A percentile compares a stretch with the other conserved stretches of the same genome.
These are phyloP conservation scores for Pseudocercospora vitis DNA, from an alignment of 2,329 filamentous ascomycete species.

Conservation along the genomic window DNA sequence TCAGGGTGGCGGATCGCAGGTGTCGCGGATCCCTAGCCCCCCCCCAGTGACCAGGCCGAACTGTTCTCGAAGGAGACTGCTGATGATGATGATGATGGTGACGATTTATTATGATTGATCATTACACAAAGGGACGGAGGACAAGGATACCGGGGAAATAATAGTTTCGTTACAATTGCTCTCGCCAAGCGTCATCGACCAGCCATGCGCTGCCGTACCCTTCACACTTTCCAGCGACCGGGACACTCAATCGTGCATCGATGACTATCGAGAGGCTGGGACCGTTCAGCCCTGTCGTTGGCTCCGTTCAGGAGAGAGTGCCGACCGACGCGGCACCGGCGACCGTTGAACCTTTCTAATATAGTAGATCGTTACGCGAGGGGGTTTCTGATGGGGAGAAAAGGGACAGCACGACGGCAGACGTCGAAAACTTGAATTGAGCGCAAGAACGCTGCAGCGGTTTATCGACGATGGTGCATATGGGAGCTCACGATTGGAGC, in stretches of 20 bases:
- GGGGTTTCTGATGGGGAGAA: not conserved
- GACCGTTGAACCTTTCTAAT: constrained; percentile 4
- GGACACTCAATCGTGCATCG: constrained; percentile 5
- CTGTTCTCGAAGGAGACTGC: constrained; percentile 4
- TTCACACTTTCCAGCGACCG: constrained; percentile 13
- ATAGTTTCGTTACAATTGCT: no score
- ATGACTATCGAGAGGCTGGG: constrained; percentile 4
- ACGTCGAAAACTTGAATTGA: not conserved
- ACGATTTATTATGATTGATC: no score
- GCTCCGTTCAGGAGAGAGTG: not conserved
- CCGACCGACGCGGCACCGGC: constrained; percentile 6
- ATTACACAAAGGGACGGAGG: not conserved
- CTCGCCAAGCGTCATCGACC: constrained; percentile 8
- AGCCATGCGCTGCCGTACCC: constrained; percentile 3
- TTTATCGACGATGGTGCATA: not conserved
- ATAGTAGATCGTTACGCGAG: not conserved
- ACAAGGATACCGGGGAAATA: no score
- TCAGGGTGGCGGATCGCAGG: no score
- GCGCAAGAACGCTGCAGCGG: no score
- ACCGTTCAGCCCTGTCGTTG: constrained; percentile 2
- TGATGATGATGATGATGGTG: no score
- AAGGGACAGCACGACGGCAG: no score
- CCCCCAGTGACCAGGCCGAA: not conserved
- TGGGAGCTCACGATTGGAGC: not conserved
- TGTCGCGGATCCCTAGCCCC: no score